These are phyloP conservation scores for Fistulinella prunicolor DNA, from an alignment of 768 basidiomycete species.

Conservation along the genomic window DNA sequence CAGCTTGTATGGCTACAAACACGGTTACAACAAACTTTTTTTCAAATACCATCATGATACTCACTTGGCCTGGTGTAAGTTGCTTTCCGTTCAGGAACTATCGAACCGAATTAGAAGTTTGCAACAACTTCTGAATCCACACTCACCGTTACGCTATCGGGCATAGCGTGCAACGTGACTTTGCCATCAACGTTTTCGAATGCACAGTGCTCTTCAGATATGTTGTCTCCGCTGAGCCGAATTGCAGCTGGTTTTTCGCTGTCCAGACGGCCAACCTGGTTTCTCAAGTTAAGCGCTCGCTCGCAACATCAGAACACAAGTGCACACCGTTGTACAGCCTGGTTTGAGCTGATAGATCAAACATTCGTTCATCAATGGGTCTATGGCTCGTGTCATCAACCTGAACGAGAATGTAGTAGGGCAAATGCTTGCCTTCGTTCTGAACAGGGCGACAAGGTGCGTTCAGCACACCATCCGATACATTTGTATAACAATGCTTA, in stretches of 20 bases:
- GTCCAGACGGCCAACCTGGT: constrained; percentile 83
- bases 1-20: constrained; percentile 67
- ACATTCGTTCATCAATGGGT: constrained; percentile 96
- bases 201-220: constrained; percentile 88
- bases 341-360: constrained; percentile 89
- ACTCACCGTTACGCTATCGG: constrained; percentile 80
- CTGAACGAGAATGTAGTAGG: not conserved
- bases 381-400: constrained; percentile 37
- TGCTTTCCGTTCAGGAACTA: constrained; percentile 96
- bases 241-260: constrained; percentile 82
- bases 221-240: constrained; percentile 88
- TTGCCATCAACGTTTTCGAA: constrained; percentile 86
- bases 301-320: not conserved
- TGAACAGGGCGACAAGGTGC: constrained; percentile 25
- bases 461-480: constrained; percentile 9
- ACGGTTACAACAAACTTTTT: constrained; percentile 10
- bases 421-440: constrained; percentile 62
- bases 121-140: not conserved
- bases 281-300: constrained; percentile 12
- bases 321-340: constrained; percentile 69
- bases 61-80: constrained; percentile 70
- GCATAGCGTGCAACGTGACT: constrained; percentile 76
- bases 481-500: constrained; percentile 40
- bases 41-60: constrained; percentile 16
- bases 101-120: constrained; percentile 11